phyloP scores from a whole-genome alignment of 2,329 filamentous ascomycete species.

The Fusarium transvaalense region DNA sequence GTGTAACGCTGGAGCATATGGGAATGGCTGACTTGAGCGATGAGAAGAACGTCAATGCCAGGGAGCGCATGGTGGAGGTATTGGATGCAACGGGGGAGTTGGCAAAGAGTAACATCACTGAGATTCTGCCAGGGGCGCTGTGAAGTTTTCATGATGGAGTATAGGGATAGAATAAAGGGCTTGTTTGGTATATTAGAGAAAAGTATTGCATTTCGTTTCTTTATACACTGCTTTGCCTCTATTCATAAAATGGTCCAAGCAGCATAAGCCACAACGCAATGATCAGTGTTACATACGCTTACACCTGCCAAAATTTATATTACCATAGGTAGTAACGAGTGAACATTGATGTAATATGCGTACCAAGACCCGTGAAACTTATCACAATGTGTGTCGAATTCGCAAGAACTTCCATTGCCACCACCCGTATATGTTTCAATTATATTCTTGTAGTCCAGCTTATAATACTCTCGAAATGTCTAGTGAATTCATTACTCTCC shows the following conservation, averaged over 20 bases:
- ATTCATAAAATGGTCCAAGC: background rate
- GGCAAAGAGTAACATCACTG: conserved; percentile 43
- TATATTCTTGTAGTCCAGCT: background rate
- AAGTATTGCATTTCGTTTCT: background rate
- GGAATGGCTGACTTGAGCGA: conserved; percentile 14
- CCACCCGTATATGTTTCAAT: too few relatives aligned
- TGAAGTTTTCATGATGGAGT: background rate
- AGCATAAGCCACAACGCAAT: too few relatives aligned
- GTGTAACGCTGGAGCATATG: conserved; percentile 54
- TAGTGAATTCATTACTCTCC: background rate
- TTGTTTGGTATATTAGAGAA: background rate
- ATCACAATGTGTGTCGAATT: background rate
- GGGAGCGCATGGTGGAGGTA: conserved; percentile 35
- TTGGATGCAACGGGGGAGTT: conserved; percentile 38
- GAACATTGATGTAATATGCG: background rate
- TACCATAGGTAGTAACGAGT: too few relatives aligned
- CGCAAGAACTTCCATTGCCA: background rate
- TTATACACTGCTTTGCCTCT: too few relatives aligned
- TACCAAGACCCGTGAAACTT: too few relatives aligned
- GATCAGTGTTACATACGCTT: background rate
- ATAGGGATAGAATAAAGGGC: background rate
- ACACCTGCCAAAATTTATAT: background rate
- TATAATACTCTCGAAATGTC: background rate
- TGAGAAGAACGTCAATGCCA: background rate
- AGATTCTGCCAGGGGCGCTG: conserved; percentile 34